These are phyloP conservation scores for Aphanomyces cochlioides DNA, from an alignment of 352 stramenopile species.

Conservation along the genomic window DNA sequence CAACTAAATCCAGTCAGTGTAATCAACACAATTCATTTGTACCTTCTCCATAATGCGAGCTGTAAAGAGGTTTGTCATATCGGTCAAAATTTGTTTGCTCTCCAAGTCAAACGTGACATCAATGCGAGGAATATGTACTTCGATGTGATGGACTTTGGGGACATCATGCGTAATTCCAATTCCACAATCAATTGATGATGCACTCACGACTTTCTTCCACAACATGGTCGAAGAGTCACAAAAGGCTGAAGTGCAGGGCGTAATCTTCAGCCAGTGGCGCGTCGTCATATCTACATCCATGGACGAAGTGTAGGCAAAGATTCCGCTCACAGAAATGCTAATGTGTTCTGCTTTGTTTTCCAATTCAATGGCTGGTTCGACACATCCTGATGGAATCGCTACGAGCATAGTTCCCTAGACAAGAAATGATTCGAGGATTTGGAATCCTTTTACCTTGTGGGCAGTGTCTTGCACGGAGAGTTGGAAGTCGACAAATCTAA, in stretches of 20 bases:
- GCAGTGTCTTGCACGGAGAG: conserved; percentile 63
- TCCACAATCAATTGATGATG: conserved; percentile 2
- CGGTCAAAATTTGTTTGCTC: conserved; percentile 25
- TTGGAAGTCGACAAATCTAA: conserved; percentile 78
- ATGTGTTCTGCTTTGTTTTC: conserved; percentile 53
- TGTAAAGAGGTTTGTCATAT: conserved; percentile 10
- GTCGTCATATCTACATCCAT: conserved; percentile 23
- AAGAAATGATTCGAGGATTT: not conserved
- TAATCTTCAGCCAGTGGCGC: conserved; percentile 22
- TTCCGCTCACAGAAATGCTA: conserved; percentile 53
- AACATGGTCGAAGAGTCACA: conserved; percentile 17
- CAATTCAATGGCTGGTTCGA: conserved; percentile 53
- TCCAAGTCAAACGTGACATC: conserved; percentile 18
- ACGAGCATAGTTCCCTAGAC: conserved; percentile 55
- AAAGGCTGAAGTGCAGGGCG: not conserved
- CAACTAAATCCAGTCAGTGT: not conserved
- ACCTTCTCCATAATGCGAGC: conserved; percentile 17
- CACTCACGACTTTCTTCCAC: conserved; percentile 15
- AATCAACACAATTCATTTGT: not conserved
- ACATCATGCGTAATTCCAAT: conserved; percentile 22
- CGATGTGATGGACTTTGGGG: conserved; percentile 13
- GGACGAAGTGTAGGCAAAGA: conserved; percentile 33
- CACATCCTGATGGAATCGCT: conserved; percentile 51
- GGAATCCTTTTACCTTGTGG: conserved; percentile 44
- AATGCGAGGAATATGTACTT: conserved; percentile 13